Evolutionary conservation across 129 eudicot genomes (phyloP), one percentile per base, ranked within the genome.

Genomic region (Silybum marianum): DNA sequence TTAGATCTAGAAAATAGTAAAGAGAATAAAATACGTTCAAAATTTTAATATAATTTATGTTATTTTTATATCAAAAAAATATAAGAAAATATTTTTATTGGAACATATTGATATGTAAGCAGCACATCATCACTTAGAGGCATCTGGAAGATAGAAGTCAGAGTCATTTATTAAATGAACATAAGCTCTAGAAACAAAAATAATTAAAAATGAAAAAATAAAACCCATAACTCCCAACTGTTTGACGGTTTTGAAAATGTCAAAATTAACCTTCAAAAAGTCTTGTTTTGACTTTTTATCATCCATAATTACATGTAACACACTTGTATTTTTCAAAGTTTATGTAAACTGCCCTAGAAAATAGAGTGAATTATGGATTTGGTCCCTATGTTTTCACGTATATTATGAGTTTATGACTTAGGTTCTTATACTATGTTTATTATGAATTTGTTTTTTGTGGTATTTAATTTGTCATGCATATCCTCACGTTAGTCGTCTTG

Each of bases 231-330:
- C 60, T 72, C 24, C 76, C 32, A 72, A 72, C 76, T 23, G 48
- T 72, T 72, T 72, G 76, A 38, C 76, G 76, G 76, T 72, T 72
- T 39, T 39, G 32, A 72, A 72, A 72, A 32, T 8, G 75, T n/a
- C 51, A n/a, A 6, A 51, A 18, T 6, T 1, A 18, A 58, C 23
- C 66, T 21, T 71, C 36, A 32, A n/a, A 32, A 71, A n/a, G 40
- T 36, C 54, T 11, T 72, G 1, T 72, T 72, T 72, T 39, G 26
- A 16, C 14, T 34, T 71, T 71, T 71, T 32, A 8, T 65, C 28
- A 65, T 65, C 16, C 7, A 22, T 65, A 65, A 65, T 65, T 21
- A 23, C 16, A 22, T 10, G 9, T 22, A 65, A 65, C 4, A 65
- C 30, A 30, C 69, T 19, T 65, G 69, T 8, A 9, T 23, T 65